Evolutionary conservation across 345 rosid species (phyloP).

Genomic region (Clarkia xantiana): DNA sequence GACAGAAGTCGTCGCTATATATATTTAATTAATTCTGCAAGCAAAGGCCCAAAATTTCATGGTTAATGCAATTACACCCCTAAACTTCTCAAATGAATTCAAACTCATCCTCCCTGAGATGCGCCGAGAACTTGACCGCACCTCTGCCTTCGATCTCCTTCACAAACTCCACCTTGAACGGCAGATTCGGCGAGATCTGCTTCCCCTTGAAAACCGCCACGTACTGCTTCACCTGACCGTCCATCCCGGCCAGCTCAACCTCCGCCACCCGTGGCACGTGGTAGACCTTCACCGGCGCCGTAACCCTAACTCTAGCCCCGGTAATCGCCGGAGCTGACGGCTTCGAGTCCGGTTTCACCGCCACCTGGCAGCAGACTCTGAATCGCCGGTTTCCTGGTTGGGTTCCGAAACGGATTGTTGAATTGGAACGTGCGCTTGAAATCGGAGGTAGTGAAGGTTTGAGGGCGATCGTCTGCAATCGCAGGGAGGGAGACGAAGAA

Average conservation of each 20-base stretch:
- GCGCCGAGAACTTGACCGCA: conserved; percentile 70
- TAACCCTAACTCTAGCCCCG: conserved; percentile 68
- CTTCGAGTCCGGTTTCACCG: conserved; percentile 20
- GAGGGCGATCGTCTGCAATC: neutral
- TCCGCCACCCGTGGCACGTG: conserved; percentile 69
- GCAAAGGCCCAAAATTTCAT: too few species aligned
- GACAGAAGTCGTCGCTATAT: too few species aligned
- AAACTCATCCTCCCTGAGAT: conserved; percentile 81
- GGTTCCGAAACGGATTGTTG: neutral
- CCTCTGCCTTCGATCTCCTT: conserved; percentile 54
- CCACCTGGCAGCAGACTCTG: conserved; percentile 20
- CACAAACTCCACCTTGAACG: conserved; percentile 63
- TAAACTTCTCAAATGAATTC: conserved; percentile 31
- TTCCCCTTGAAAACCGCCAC: conserved; percentile 66
- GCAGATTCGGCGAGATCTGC: conserved; percentile 65
- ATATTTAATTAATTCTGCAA: too few species aligned
- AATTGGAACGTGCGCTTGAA: neutral
- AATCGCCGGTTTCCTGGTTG: neutral
- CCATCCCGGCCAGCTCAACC: conserved; percentile 64
- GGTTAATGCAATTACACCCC: neutral
- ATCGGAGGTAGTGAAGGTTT: neutral
- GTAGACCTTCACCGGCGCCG: conserved; percentile 66
- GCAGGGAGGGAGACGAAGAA: neutral
- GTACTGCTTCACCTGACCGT: conserved; percentile 64
- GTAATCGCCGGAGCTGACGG: conserved; percentile 13